Evolutionary conservation across 805 yeast genomes (phyloP), one percentile per base, ranked within the genome.

Genomic region (Pichia deserticola): DNA sequence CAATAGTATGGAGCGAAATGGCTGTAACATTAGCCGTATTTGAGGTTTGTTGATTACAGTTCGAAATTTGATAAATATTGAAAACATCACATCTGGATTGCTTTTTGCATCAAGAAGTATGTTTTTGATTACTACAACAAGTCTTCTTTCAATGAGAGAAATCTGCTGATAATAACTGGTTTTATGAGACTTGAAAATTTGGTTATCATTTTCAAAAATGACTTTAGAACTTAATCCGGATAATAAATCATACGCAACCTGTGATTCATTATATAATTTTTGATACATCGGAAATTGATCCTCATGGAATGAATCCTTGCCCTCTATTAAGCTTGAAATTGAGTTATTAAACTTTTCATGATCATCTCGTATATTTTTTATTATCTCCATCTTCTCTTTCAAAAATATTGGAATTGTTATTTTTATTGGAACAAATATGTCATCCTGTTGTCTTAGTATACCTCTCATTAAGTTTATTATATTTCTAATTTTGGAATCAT

Each of bases 401-500:
- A 54, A 15, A 27, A 27, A 15, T 7, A 54, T 57, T 3, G 74
- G 67, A 8, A 80, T 73, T n/a, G 69, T 69, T 9, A 89, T 71
- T 50, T 81, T 78, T 25, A 88, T 77, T 27, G 82, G 76, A 12
- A 84, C 74, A 59, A 84, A 84, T 51, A 80, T 81, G 48, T 86
- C 92, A 8, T 81, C 79, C 40, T 93, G 68, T 57, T 82, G 86
- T 54, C 97, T 71, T 39, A 86, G 70, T 4, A 86, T 64, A 52
- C 90, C 97, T 49, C 97, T 75, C 0, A 88, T 78, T 40, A 85
- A 60, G 46, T 78, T 75, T 1, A 81, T 77, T 66, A 83, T 79
- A 49, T 81, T 86, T 58, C 83, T 81, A 10, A 81, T 60, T 39
- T 77, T 75, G 30, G 71, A 74, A 36, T 88, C 95, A 71, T 90